Evolutionary conservation across 768 basidiomycete species (phyloP).

Genomic region (Naganishia vaughanmartiniae): DNA sequence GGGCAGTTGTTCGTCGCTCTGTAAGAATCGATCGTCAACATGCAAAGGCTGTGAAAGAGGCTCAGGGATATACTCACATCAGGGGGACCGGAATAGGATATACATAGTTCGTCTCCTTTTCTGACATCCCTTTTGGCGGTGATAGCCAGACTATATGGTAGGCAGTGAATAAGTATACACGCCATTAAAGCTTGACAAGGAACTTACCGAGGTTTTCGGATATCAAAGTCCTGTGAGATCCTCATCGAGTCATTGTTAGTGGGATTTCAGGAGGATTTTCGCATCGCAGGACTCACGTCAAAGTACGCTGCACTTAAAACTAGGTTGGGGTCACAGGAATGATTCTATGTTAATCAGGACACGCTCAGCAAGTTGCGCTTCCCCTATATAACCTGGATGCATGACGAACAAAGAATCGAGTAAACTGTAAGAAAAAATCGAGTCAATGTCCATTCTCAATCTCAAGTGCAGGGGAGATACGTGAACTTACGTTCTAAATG

Average conservation of each 20-base stretch:
- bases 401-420: conserved; percentile 73
- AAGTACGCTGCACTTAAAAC: conserved; percentile 69
- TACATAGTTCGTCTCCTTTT: conserved; percentile 45
- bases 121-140: conserved; percentile 42
- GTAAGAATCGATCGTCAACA: neutral
- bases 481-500: conserved; percentile 36
- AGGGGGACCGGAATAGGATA: conserved; percentile 48
- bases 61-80: conserved; percentile 24
- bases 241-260: conserved; percentile 7
- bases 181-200: neutral
- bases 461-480: neutral
- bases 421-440: conserved; percentile 62
- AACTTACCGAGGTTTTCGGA: conserved; percentile 45
- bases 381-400: neutral
- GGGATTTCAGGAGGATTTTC: neutral
- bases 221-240: conserved; percentile 45
- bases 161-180: neutral
- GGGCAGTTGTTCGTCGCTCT: conserved; percentile 6
- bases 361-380: neutral
- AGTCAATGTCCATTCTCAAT: conserved; percentile 1
- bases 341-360: conserved; percentile 61
- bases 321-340: conserved; percentile 86
- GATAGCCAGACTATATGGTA: conserved; percentile 41
- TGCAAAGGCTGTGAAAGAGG: neutral
- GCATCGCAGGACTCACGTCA: conserved; percentile 55